Evolutionary conservation across 768 basidiomycete species (phyloP).

Genomic region (Amanita rubescens): DNA sequence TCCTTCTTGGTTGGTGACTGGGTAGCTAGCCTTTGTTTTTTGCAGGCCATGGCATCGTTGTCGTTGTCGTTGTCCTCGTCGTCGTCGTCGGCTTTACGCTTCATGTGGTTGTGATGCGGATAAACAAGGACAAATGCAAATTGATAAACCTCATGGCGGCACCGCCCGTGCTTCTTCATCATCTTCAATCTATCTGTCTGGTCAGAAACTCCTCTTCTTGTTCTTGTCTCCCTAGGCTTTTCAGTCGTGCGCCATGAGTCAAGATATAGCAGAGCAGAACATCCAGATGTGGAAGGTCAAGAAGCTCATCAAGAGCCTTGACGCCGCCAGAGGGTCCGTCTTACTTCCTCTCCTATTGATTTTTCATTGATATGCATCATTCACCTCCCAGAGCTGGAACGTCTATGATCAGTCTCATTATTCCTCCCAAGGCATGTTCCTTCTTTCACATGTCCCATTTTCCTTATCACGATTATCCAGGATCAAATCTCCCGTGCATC

Average conservation of each 20-base stretch:
- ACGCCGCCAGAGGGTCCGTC: constrained; percentile 79
- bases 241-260: constrained; percentile 58
- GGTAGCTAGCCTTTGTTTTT: background rate
- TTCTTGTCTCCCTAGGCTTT: constrained; percentile 18
- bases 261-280: constrained; percentile 86
- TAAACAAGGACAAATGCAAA: constrained; percentile 18
- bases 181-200: constrained; percentile 4
- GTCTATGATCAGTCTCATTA: constrained; percentile 97
- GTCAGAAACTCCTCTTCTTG: constrained; percentile 20
- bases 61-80: background rate
- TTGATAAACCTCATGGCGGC: constrained; percentile 1
- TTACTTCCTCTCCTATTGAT: background rate
- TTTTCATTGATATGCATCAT: constrained; percentile 18
- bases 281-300: constrained; percentile 99
- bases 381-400: constrained; percentile 69
- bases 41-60: background rate
- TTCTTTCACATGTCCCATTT: constrained; percentile 1
- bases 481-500: constrained; percentile 93
- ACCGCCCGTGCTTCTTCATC: background rate
- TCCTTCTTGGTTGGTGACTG: background rate
- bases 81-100: constrained; percentile 31
- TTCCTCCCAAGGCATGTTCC: constrained; percentile 78
- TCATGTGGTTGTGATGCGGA: constrained; percentile 15
- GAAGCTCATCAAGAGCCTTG: constrained; percentile 98
- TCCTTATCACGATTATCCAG: constrained; percentile 26